Percentiles rank a stretch among this genome's conserved stretches.
Conservation (phyloP, 257 asterid genomes). For the Penstemon newberryi region DNA sequence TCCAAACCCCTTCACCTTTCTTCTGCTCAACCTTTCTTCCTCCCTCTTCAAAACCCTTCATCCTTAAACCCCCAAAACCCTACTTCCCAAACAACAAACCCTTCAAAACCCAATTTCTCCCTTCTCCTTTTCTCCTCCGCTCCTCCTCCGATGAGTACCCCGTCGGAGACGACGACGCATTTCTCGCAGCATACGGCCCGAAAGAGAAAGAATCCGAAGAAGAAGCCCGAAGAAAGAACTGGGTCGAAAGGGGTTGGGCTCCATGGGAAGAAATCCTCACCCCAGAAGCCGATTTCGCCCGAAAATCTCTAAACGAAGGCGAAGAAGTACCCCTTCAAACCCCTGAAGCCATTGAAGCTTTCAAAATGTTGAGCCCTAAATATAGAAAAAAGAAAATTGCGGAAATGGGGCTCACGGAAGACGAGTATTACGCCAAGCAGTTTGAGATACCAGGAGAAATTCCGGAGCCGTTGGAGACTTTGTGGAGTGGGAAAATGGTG, state of each 20-base stretch:
- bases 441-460: constrained; percentile 86
- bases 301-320: constrained; percentile 86
- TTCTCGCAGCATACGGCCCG: constrained; percentile 64
- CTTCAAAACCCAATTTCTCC: constrained; percentile 23
- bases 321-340: constrained; percentile 88
- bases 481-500: constrained; percentile 83
- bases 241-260: constrained; percentile 98
- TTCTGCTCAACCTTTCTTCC: constrained; percentile 43
- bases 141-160: constrained; percentile 84
- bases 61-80: constrained; percentile 33
- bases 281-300: constrained; percentile 84
- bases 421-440: constrained; percentile 83
- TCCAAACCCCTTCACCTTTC: constrained; percentile 40
- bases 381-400: constrained; percentile 58
- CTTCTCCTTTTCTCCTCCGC: constrained; percentile 27
- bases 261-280: constrained; percentile 98
- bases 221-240: constrained; percentile 77
- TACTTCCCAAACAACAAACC: constrained; percentile 23
- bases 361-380: constrained; percentile 71
- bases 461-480: constrained; percentile 66
- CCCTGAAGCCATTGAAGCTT: constrained; percentile 87
- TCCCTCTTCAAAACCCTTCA: constrained; percentile 60
- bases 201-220: constrained; percentile 87
- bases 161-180: constrained; percentile 76
- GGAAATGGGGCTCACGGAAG: constrained; percentile 86